Percentiles rank a stretch among this genome's conserved stretches.
These are phyloP conservation scores for Dendrobium catenatum DNA, from an alignment of 106 monocot species.

Conservation along the genomic window DNA sequence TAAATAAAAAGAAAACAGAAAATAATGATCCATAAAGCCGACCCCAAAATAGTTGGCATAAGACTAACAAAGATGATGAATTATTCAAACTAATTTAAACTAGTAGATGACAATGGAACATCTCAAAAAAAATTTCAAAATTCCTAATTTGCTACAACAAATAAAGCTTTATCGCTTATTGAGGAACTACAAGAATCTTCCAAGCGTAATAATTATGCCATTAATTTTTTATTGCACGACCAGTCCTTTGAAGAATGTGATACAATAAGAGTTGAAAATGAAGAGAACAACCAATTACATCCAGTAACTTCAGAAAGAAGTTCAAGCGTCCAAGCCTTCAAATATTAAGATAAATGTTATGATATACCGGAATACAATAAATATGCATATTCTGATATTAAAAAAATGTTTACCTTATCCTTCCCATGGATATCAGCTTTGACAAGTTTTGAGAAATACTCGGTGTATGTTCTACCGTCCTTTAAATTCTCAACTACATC, in stretches of 20 bases:
- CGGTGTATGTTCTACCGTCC: constrained; percentile 42
- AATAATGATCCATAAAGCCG: background rate
- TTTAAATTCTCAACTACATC: constrained; percentile 49
- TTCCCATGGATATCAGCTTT: constrained; percentile 88
- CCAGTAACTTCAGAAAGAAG: background rate
- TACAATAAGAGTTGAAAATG: background rate
- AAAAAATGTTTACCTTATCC: constrained; percentile 50
- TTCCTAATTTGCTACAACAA: background rate
- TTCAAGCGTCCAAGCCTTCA: background rate
- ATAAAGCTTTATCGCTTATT: background rate
- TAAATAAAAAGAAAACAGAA: background rate
- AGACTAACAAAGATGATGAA: background rate
- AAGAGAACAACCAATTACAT: background rate
- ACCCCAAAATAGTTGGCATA: background rate
- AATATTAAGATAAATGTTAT: background rate
- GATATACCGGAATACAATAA: background rate
- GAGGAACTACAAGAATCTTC: background rate
- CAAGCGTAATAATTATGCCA: background rate
- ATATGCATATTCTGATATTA: background rate
- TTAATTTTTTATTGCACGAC: background rate
- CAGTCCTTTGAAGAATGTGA: background rate
- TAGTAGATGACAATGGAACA: background rate
- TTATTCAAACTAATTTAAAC: background rate
- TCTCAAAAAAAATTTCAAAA: background rate
- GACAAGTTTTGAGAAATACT: constrained; percentile 81